Evolutionary conservation across 805 yeast genomes (phyloP).

Genomic region (Schizosaccharomyces octosporus): DNA sequence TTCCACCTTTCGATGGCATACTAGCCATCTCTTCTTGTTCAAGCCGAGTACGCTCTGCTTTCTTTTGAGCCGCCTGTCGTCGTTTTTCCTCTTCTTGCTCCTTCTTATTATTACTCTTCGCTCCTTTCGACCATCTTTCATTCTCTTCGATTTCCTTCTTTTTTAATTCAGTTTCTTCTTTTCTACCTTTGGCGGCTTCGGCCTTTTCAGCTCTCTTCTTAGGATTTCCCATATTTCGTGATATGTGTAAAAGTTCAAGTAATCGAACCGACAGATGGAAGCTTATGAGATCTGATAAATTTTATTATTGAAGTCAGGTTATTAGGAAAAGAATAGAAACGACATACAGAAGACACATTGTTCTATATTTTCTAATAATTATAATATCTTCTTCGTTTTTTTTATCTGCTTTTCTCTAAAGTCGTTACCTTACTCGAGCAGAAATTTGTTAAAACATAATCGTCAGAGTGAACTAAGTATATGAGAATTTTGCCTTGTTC

Average conservation of each 20-base stretch:
- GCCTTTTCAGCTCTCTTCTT: conserved; percentile 20
- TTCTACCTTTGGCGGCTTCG: conserved; percentile 29
- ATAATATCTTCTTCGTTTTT: too few relatives aligned
- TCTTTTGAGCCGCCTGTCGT: conserved; percentile 34
- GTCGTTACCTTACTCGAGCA: too few relatives aligned
- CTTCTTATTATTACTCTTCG: conserved; percentile 46
- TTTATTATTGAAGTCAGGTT: too few relatives aligned
- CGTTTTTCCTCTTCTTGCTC: conserved; percentile 18
- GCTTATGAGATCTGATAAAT: too few relatives aligned
- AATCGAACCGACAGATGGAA: too few relatives aligned
- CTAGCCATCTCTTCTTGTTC: conserved; percentile 62
- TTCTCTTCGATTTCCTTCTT: conserved; percentile 30
- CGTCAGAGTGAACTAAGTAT: too few relatives aligned
- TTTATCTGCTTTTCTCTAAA: too few relatives aligned
- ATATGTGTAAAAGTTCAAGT: background rate
- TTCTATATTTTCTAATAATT: too few relatives aligned
- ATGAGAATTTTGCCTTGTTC: too few relatives aligned
- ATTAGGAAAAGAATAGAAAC: too few relatives aligned
- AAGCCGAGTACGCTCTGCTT: conserved; percentile 50
- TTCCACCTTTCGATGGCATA: conserved; percentile 36
- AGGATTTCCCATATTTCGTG: background rate
- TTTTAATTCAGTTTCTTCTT: conserved; percentile 26
- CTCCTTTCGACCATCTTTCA: conserved; percentile 43
- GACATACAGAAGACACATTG: too few relatives aligned
- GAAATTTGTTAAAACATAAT: too few relatives aligned